A percentile compares a stretch with the other conserved stretches of the same genome.
Conservation (phyloP, 2,329 filamentous ascomycete species). For the Colletotrichum magnum region DNA sequence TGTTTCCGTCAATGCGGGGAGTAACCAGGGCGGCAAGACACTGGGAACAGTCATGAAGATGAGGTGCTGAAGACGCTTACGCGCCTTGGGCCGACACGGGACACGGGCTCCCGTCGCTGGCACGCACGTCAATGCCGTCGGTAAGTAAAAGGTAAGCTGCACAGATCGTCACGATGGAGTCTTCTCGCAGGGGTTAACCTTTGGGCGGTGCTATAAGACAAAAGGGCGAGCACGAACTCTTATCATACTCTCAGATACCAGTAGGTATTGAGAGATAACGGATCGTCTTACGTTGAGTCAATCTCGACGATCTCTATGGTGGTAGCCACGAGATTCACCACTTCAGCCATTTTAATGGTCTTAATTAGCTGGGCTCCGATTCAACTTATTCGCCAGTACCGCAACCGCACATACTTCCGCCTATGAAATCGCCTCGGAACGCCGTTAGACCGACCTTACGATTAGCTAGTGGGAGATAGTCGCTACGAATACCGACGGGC, state of each 20-base stretch:
- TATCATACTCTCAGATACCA: not conserved
- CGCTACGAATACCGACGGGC: not conserved
- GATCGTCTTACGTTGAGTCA: too few species aligned
- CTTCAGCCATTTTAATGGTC: too few species aligned
- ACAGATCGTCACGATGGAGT: not conserved
- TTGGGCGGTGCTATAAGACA: not conserved
- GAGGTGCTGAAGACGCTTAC: slow-evolving; percentile 17
- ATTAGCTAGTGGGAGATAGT: too few species aligned
- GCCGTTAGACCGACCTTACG: too few species aligned
- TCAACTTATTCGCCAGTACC: too few species aligned
- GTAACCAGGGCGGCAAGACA: not conserved
- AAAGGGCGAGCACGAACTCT: not conserved
- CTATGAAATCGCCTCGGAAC: too few species aligned
- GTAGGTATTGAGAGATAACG: too few species aligned
- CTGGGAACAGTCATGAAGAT: slow-evolving; percentile 3
- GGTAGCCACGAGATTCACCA: too few species aligned
- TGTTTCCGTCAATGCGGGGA: slow-evolving; percentile 25
- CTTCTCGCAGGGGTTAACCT: not conserved
- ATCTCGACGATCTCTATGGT: too few species aligned
- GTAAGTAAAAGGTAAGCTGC: slow-evolving; percentile 1
- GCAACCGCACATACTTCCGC: too few species aligned
- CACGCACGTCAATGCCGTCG: slow-evolving; percentile 9
- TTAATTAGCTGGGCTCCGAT: too few species aligned
- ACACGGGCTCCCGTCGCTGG: slow-evolving; percentile 16
- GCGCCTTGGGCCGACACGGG: slow-evolving; percentile 15